These are phyloP conservation scores for Ceratocystis papillata DNA, from an alignment of 2,329 filamentous ascomycete species.

Conservation along the genomic window DNA sequence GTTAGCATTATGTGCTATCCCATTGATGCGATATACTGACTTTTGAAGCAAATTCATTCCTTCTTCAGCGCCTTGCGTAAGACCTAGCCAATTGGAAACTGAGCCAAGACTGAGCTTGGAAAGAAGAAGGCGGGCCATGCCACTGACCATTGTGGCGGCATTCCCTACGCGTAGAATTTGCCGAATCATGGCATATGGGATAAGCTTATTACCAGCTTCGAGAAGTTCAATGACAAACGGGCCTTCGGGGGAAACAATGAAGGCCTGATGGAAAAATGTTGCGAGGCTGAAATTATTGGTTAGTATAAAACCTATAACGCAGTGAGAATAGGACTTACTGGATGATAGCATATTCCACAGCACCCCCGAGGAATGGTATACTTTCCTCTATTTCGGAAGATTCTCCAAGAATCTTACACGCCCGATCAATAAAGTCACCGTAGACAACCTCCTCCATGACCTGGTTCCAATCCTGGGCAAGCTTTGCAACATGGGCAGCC, in stretches of 20 bases:
- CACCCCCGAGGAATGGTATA: slow-evolving; percentile 49
- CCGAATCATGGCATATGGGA: slow-evolving; percentile 60
- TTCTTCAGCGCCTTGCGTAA: slow-evolving; percentile 60
- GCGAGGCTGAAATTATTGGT: slow-evolving; percentile 44
- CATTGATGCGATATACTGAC: slow-evolving; percentile 27
- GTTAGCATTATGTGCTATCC: slow-evolving; percentile 21
- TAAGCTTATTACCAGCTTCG: slow-evolving; percentile 56
- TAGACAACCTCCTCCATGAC: slow-evolving; percentile 57
- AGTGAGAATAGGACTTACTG: slow-evolving; percentile 42
- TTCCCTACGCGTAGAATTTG: slow-evolving; percentile 68
- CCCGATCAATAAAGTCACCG: slow-evolving; percentile 52
- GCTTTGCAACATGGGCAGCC: slow-evolving; percentile 22
- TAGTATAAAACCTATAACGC: slow-evolving; percentile 3
- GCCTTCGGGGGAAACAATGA: slow-evolving; percentile 63
- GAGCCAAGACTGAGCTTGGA: slow-evolving; percentile 67
- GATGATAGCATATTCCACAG: slow-evolving; percentile 56
- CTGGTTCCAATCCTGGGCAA: slow-evolving; percentile 55
- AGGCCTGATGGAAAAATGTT: slow-evolving; percentile 61
- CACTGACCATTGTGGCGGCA: slow-evolving; percentile 70
- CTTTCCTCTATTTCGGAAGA: slow-evolving; percentile 55
- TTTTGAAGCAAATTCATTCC: slow-evolving; percentile 70
- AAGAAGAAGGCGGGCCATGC: slow-evolving; percentile 59
- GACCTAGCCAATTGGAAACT: slow-evolving; percentile 67
- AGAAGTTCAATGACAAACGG: slow-evolving; percentile 61
- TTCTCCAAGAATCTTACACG: slow-evolving; percentile 51